Base-by-base conservation (phyloP, 768 basidiomycete species). In the Phlebiopsis gigantea region DNA sequence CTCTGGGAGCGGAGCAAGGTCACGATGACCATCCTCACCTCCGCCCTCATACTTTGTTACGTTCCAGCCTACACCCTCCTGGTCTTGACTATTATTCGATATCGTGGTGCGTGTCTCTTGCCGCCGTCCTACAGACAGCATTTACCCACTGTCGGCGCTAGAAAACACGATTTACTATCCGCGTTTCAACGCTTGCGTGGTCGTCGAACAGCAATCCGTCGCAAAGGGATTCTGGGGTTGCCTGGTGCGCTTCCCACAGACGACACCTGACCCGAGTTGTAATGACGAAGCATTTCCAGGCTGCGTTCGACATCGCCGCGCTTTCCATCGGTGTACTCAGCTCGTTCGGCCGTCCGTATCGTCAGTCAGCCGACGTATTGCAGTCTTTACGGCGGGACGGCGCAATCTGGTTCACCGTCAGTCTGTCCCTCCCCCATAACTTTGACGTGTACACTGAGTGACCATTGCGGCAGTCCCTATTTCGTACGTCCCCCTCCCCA, bases 161-260 rank as follows among this genome's bases (percentile, higher is more conserved):
- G 31, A 6, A 34, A 34, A 34, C 14, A 34, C 31, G 6, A 28
- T 49, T 9, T 49, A 29, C 19, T 22, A 9, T 17, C 26, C 25
- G 26, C 15, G 10, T 4, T n/a, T 58, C 43, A 43, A 49, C 30
- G 45, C 43, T 7, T 58, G 57, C 24, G 19, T 54, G 8, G 15
- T 58, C n/a, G 8, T 5, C 8, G 24, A 46, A 10, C 43, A 55
- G 34, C 31, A 52, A 4, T 10, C 8, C 1, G 19, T 19, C 17
- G 25, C 45, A n/a, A 49, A 46, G 9, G 58, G 34, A 10, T 28
- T 50, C 14, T 59, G 53, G 53, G 58, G 6, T 4, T 55, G 43
- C 28, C 46, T 55, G 54, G 58, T 59, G 21, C 2, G 58, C 22
- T 22, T 19, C 45, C 5, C 24, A 8, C 34, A 43, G 42, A n/a